These are phyloP conservation scores for Cryptococcus sp. DNA, from an alignment of 1,284 basidiomycete genomes.

Conservation along the genomic window DNA sequence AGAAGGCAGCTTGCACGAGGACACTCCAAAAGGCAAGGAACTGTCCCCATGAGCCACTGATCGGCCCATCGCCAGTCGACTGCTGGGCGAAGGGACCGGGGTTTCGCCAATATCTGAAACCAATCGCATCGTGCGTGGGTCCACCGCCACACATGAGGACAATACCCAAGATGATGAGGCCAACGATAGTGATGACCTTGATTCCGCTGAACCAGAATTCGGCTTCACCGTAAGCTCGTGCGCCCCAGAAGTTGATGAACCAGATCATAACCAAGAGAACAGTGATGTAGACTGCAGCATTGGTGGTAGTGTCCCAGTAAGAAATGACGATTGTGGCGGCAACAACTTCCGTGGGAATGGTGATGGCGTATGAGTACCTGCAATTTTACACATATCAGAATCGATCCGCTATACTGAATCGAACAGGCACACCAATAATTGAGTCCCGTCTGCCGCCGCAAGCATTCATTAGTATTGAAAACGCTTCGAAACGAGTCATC, in stretches of 20 bases:
- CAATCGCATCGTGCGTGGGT: conserved; percentile 58
- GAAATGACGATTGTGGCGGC: conserved; percentile 47
- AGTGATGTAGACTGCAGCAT: conserved; percentile 55
- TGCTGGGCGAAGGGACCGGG: conserved; percentile 57
- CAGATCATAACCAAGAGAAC: conserved; percentile 53
- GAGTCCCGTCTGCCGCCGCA: no score
- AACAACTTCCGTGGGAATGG: conserved; percentile 37
- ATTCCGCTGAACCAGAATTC: conserved; percentile 48
- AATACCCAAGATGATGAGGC: conserved; percentile 62
- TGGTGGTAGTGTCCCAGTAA: conserved; percentile 51
- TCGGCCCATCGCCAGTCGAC: conserved; percentile 24
- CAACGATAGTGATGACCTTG: conserved; percentile 41
- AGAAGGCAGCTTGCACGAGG: conserved; percentile 77
- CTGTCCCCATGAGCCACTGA: conserved; percentile 56
- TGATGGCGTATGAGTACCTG: conserved; percentile 47
- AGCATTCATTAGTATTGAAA: no score
- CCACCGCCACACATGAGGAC: conserved; percentile 72
- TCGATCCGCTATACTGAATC: no score
- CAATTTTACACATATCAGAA: conserved; percentile 18
- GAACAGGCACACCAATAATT: no score
- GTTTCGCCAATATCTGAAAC: conserved; percentile 67
- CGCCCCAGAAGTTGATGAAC: conserved; percentile 55
- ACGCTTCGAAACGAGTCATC: no score
- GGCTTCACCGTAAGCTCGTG: conserved; percentile 45
- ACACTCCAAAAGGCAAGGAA: conserved; percentile 70